Evolutionary conservation across 257 asterid genomes (phyloP).

Genomic region (Lycium ferocissimum): DNA sequence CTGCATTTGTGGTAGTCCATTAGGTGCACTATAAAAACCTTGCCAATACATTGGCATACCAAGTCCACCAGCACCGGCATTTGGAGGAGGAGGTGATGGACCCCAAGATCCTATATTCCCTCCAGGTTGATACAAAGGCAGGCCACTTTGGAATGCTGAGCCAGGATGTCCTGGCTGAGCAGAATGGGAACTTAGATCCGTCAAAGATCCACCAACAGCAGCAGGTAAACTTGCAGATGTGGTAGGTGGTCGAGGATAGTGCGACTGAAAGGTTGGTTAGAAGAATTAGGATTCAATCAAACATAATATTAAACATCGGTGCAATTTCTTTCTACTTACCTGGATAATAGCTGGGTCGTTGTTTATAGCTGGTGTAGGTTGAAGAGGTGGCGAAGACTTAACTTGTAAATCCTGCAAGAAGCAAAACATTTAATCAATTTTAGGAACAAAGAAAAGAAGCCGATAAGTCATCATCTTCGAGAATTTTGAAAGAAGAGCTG

Average conservation of each 20-base stretch:
- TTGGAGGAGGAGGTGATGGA: conserved; percentile 71
- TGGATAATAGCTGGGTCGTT: conserved; percentile 98
- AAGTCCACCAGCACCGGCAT: conserved; percentile 68
- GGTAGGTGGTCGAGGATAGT: conserved; percentile 70
- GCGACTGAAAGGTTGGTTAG: conserved; percentile 75
- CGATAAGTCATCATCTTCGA: too few species aligned
- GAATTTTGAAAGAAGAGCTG: too few species aligned
- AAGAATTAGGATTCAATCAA: conserved; percentile 22
- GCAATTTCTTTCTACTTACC: conserved; percentile 50
- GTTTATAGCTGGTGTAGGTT: conserved; percentile 62
- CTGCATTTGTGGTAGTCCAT: conserved; percentile 65
- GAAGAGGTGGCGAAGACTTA: conserved; percentile 89
- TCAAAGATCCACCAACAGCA: conserved; percentile 55
- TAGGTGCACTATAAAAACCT: conserved; percentile 87
- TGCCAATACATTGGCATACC: conserved; percentile 98
- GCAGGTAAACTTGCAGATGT: conserved; percentile 72
- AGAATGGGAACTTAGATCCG: conserved; percentile 67
- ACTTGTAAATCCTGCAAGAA: conserved; percentile 89
- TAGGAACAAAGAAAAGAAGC: too few species aligned
- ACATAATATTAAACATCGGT: background rate
- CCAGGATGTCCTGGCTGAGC: conserved; percentile 73
- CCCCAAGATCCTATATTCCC: conserved; percentile 90
- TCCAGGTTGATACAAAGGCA: conserved; percentile 91
- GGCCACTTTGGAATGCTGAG: conserved; percentile 64
- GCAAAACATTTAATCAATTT: background rate